Evolutionary conservation across 352 stramenopile genomes (phyloP), one percentile per base, ranked within the genome.

Genomic region (Phytophthora cactorum): DNA sequence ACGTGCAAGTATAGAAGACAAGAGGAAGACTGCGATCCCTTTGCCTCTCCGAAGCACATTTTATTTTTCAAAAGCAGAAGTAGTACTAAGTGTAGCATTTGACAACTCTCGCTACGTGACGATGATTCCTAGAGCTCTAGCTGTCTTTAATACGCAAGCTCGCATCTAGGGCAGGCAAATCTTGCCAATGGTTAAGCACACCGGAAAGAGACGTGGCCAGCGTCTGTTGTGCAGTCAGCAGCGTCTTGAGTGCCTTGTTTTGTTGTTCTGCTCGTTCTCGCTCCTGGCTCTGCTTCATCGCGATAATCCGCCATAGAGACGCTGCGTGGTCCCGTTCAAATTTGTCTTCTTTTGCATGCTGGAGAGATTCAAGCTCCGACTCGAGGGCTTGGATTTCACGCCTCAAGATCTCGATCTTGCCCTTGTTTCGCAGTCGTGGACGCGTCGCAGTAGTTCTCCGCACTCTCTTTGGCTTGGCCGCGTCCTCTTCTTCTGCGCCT

Each of bases 351-450:
- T 45, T 28, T 22, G 52, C 11, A 10, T 50, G 32, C 6, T 47
- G 61, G 2, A 70, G 41, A 45, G 2, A 10, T 3, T 67, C 53
- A 2, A 73, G 47, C 27, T 73, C 32, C 8, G 36, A 28, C 39
- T 73, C 46, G 3, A 73, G 60, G 0, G 7, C 34, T 34, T 65
- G 17, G 47, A 73, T 38, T 36, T 73, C 59, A 11, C 53, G 59
- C 10, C 60, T 44, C 15, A 73, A 25, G 6, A 57, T 46, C 27
- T 73, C 66, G 34, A 73, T 73, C 31, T 73, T 73, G 43, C 60
- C 66, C 29, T 73, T 73, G 47, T 73, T 73, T 4, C 66, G 45
- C 22, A 73, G 34, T 25, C 66, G 66, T 39, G 66, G 66, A 2
- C 44, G 53, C n/a, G 38, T 11, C 11, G 60, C 50, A 9, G 59